phyloP scores from a whole-genome alignment of 176 grass and related monocot species.

The Musa itinerans region DNA sequence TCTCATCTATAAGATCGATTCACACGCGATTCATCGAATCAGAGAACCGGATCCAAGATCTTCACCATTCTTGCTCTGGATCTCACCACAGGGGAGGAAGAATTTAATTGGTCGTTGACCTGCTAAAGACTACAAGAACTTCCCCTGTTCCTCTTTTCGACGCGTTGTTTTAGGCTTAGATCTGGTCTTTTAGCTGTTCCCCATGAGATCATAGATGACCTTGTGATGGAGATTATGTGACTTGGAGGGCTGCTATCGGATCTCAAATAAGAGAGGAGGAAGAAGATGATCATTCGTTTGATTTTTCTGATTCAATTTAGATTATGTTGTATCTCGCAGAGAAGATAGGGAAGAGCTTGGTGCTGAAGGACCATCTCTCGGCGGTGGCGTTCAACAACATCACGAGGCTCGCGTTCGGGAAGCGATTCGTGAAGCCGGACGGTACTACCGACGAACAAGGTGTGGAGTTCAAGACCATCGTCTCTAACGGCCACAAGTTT shows the following conservation, averaged over 20 bases:
- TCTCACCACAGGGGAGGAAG: no score
- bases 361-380: conserved; percentile 36
- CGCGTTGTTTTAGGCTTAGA: no score
- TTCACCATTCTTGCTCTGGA: no score
- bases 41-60: no score
- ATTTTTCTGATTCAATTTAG: background rate
- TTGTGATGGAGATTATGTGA: background rate
- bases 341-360: conserved; percentile 31
- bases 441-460: conserved; percentile 65
- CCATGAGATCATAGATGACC: no score
- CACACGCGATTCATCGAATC: no score
- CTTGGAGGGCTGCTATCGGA: background rate
- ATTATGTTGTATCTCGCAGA: conserved; percentile 15
- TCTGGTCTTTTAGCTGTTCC: no score
- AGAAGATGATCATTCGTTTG: background rate
- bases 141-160: no score
- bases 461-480: conserved; percentile 59
- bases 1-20: no score
- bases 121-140: no score
- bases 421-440: conserved; percentile 50
- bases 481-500: conserved; percentile 53
- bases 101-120: no score
- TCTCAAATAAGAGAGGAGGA: background rate
- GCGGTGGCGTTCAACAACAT: conserved; percentile 69
- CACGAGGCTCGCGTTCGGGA: conserved; percentile 69